phyloP scores from a whole-genome alignment of 139 green algal genomes.

The Tetraselmis striata region DNA sequence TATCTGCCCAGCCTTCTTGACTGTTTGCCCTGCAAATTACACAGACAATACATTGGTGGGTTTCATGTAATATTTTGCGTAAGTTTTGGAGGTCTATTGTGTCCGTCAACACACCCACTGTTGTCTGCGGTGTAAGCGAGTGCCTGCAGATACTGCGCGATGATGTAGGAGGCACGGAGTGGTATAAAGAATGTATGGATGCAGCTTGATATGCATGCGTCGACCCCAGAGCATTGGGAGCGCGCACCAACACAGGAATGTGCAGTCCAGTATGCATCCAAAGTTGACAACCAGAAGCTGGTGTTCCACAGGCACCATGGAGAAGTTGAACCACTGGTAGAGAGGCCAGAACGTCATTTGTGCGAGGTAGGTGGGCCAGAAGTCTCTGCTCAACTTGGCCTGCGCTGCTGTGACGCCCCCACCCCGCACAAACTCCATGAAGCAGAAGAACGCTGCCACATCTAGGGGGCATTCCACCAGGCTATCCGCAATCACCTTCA shows the following conservation, averaged over 20 bases:
- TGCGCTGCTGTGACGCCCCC: neutral
- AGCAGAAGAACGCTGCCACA: neutral
- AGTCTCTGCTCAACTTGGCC: neutral
- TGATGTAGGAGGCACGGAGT: neutral
- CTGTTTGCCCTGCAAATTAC: neutral
- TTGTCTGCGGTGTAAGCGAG: no score
- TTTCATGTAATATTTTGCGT: no score
- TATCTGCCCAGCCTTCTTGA: neutral
- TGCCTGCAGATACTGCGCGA: no score
- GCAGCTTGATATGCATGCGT: neutral
- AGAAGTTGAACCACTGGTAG: neutral
- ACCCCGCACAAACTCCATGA: neutral
- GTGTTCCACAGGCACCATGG: neutral
- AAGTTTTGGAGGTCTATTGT: no score
- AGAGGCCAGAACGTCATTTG: neutral
- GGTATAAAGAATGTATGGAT: neutral
- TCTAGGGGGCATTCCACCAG: neutral
- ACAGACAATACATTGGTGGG: no score
- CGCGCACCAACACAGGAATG: neutral
- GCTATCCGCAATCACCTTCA: neutral
- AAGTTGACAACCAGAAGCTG: neutral
- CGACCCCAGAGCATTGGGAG: neutral
- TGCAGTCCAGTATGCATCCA: neutral
- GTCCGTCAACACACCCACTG: no score
- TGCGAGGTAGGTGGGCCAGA: neutral